Conservation (phyloP, 2,329 filamentous ascomycete genomes). For the Trichoderma atroviride region DNA sequence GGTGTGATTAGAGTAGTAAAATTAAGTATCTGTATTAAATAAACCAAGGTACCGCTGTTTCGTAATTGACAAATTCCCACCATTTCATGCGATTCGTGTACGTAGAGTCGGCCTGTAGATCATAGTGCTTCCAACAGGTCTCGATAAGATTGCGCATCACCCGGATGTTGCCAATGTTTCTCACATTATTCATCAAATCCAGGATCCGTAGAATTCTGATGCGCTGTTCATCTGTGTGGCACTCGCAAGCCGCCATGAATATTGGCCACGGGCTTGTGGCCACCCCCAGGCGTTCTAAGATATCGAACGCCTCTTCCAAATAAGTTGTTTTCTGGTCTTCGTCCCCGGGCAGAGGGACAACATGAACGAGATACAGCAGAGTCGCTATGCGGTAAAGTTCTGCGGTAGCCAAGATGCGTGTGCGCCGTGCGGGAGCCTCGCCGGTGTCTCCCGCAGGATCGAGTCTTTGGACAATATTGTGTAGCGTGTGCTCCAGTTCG, state of each 20-base stretch:
- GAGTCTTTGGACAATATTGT: conserved; percentile 26
- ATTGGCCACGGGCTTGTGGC: conserved; percentile 54
- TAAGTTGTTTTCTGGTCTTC: conserved; percentile 29
- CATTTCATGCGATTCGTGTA: conserved; percentile 12
- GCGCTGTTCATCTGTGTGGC: conserved; percentile 45
- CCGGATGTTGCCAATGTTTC: conserved; percentile 50
- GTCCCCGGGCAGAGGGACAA: conserved; percentile 31
- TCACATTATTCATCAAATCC: conserved; percentile 46
- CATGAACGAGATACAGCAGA: conserved; percentile 48
- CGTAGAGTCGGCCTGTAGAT: conserved; percentile 45
- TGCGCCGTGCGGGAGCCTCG: conserved; percentile 35
- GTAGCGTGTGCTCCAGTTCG: conserved; percentile 24
- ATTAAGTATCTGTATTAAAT: conserved; percentile 8
- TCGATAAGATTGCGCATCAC: conserved; percentile 49
- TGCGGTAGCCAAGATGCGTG: conserved; percentile 47
- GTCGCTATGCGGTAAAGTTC: conserved; percentile 55
- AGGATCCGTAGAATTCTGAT: conserved; percentile 45
- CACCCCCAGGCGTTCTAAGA: conserved; percentile 43
- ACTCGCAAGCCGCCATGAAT: conserved; percentile 51
- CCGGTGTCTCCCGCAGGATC: conserved; percentile 27
- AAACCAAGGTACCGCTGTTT: conserved; percentile 26
- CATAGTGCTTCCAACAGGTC: conserved; percentile 50
- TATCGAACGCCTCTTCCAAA: conserved; percentile 41
- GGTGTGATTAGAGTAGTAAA: neutral
- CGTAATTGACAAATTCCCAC: conserved; percentile 25